Conservation (phyloP, 352 stramenopile genomes). For the Pelagophyceae sp. region DNA sequence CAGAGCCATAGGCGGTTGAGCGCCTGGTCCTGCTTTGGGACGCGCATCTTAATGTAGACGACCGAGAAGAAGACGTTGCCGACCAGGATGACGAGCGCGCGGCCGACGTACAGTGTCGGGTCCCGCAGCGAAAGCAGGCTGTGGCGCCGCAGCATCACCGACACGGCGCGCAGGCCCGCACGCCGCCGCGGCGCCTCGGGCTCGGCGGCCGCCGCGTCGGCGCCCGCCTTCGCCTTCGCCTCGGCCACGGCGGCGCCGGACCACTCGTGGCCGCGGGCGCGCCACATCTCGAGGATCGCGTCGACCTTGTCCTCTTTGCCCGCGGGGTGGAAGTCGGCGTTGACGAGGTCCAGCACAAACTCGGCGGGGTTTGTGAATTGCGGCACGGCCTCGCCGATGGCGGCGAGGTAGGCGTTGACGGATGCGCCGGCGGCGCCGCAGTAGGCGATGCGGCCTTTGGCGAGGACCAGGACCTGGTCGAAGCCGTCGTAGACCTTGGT, state of each 20-base stretch:
- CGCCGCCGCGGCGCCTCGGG: too few species aligned
- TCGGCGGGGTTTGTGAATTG: conserved; percentile 20
- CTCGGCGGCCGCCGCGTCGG: too few species aligned
- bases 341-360: conserved; percentile 24
- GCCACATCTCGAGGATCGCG: conserved; percentile 18
- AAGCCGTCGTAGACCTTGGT: conserved; percentile 44
- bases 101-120: not conserved
- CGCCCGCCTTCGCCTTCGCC: not conserved
- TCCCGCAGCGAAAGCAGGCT: not conserved
- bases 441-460: conserved; percentile 39
- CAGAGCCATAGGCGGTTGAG: conserved; percentile 8
- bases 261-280: too few species aligned
- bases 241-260: not conserved
- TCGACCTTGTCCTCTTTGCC: not conserved
- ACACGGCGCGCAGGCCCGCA: not conserved
- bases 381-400: conserved; percentile 15
- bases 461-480: conserved; percentile 28
- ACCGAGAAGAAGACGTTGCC: conserved; percentile 18
- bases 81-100: conserved; percentile 2
- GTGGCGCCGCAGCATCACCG: conserved; percentile 8
- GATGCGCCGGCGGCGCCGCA: conserved; percentile 13
- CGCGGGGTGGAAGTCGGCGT: conserved; percentile 16
- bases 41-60: conserved; percentile 22
- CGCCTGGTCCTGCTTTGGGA: conserved; percentile 16
- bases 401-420: conserved; percentile 37